These are phyloP conservation scores for Cryptococcus sp. DNA, from an alignment of 1,284 basidiomycete species.

Conservation along the genomic window DNA sequence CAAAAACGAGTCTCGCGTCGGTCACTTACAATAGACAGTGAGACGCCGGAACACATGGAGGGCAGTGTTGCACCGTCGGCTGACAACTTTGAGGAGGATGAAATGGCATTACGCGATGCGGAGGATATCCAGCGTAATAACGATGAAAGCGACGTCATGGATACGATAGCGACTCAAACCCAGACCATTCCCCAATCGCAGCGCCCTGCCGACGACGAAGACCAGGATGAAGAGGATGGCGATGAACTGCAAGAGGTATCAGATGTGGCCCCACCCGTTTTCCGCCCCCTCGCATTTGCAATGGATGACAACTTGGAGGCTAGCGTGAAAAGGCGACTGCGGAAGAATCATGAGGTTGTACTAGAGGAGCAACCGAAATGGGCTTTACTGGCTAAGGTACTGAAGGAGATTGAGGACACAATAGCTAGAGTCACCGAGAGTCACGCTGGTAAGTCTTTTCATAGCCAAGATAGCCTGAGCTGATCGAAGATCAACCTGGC, in stretches of 20 bases:
- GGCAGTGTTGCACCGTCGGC: neutral
- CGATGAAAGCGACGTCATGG: constrained; percentile 39
- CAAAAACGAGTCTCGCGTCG: constrained; percentile 34
- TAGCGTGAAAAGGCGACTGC: constrained; percentile 57
- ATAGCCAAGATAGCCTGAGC: neutral
- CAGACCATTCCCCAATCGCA: constrained; percentile 23
- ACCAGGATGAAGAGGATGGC: constrained; percentile 20
- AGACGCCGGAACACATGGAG: constrained; percentile 7
- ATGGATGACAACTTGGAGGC: constrained; percentile 28
- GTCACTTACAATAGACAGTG: constrained; percentile 30
- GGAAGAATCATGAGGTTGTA: constrained; percentile 74
- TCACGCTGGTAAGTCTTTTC: constrained; percentile 32
- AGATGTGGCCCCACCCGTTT: constrained; percentile 44
- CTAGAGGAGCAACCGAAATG: constrained; percentile 96
- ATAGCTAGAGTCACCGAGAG: constrained; percentile 50
- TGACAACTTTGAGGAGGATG: constrained; percentile 37
- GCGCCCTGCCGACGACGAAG: constrained; percentile 9
- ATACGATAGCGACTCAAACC: constrained; percentile 40
- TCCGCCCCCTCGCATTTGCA: constrained; percentile 31
- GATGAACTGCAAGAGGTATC: constrained; percentile 60
- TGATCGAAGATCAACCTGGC: constrained; percentile 55
- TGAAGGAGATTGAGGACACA: constrained; percentile 89
- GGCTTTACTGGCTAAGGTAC: constrained; percentile 74
- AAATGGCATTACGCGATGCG: constrained; percentile 35
- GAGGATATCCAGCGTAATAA: constrained; percentile 11